Conservation (phyloP, 495 filamentous ascomycete genomes). For the Penicillium cosmopolitanum region DNA sequence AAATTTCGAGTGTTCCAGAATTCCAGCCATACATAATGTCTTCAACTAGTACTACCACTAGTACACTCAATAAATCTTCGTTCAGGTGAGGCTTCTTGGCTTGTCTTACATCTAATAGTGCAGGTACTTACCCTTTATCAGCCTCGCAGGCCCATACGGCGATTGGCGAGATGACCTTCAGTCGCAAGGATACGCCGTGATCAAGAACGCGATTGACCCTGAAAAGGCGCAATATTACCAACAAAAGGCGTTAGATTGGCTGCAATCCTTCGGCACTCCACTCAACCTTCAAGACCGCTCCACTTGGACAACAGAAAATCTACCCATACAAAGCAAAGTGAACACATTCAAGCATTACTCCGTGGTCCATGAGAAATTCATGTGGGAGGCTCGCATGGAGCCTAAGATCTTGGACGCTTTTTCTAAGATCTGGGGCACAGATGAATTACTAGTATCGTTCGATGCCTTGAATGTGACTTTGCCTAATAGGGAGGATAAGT, state of each 20-base stretch:
- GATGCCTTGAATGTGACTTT: constrained; percentile 27
- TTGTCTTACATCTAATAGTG: too few species aligned
- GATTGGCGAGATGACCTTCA: constrained; percentile 40
- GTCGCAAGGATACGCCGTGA: constrained; percentile 33
- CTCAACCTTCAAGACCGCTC: constrained; percentile 33
- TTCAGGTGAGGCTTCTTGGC: neutral
- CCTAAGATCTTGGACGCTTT: constrained; percentile 41
- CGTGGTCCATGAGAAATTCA: constrained; percentile 48
- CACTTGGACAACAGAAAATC: constrained; percentile 36
- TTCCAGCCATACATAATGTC: neutral
- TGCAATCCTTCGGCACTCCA: constrained; percentile 26
- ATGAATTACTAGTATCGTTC: constrained; percentile 29
- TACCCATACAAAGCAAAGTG: constrained; percentile 34
- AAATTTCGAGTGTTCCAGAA: neutral
- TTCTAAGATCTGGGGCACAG: constrained; percentile 25
- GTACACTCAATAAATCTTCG: neutral
- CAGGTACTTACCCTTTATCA: neutral
- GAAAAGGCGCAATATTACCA: constrained; percentile 33
- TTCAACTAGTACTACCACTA: constrained; percentile 1
- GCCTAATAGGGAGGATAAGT: constrained; percentile 20
- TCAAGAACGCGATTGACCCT: constrained; percentile 30
- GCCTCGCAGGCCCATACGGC: constrained; percentile 30
- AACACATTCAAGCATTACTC: constrained; percentile 37
- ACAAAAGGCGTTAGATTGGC: constrained; percentile 31
- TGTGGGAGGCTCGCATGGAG: constrained; percentile 49